phyloP scores from a whole-genome alignment of 78 protist species.

The Bodo saltans region DNA sequence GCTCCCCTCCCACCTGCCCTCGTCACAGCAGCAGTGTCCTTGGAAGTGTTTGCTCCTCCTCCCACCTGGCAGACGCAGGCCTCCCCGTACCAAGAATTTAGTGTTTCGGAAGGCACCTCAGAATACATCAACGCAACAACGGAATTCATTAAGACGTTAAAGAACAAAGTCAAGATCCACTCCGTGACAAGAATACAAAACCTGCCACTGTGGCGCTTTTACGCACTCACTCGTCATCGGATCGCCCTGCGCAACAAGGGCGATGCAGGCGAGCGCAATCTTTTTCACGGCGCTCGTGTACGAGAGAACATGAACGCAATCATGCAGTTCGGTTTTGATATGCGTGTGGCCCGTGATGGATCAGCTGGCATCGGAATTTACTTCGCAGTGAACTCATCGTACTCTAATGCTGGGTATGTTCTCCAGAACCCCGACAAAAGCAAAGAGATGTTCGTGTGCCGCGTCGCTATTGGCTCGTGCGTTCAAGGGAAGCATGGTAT shows the following conservation, averaged over 20 bases:
- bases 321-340: constrained; percentile 4
- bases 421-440: not conserved
- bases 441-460: constrained; percentile 25
- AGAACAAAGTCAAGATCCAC: not conserved
- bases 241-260: not conserved
- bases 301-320: constrained; percentile 16
- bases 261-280: not conserved
- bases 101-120: not conserved
- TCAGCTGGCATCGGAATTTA: constrained; percentile 1
- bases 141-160: not conserved
- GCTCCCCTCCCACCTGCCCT: not conserved
- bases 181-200: not conserved
- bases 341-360: constrained; percentile 1
- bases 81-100: not conserved
- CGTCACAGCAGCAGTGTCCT: no score
- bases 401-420: constrained; percentile 19
- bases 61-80: not conserved
- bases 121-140: not conserved
- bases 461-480: constrained; percentile 5
- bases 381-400: constrained; percentile 25
- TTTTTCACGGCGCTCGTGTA: constrained; percentile 22
- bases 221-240: constrained; percentile 1
- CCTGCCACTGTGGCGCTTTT: constrained; percentile 5
- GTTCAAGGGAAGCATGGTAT: not conserved
- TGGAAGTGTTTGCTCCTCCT: not conserved